Evolutionary conservation across 2,329 filamentous ascomycete species (phyloP).

Genomic region (Penicillium sp.): DNA sequence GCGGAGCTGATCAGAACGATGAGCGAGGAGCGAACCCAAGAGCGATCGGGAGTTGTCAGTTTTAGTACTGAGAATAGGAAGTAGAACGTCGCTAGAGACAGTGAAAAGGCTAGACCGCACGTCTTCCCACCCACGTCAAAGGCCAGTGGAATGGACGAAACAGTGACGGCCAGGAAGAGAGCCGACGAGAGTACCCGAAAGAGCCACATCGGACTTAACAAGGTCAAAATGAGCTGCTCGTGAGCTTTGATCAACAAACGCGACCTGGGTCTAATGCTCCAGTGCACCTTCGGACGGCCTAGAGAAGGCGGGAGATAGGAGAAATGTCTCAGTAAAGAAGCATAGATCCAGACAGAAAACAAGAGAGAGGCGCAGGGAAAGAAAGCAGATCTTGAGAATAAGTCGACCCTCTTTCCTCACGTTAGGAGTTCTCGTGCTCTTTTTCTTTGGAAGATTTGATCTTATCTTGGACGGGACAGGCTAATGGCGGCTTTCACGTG

Average conservation of each 20-base stretch:
- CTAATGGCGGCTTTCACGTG: conserved; percentile 22
- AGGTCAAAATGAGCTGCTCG: conserved; percentile 13
- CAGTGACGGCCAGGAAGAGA: conserved; percentile 86
- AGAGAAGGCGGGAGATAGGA: conserved; percentile 14
- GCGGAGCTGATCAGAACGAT: conserved; percentile 72
- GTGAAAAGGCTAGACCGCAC: conserved; percentile 90
- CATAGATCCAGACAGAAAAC: conserved; percentile 11
- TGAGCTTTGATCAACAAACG: conserved; percentile 9
- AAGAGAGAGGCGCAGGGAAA: conserved; percentile 5
- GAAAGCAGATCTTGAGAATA: not conserved
- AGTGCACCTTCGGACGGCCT: conserved; percentile 1
- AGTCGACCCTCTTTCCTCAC: conserved; percentile 5
- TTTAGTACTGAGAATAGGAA: conserved; percentile 82
- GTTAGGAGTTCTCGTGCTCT: conserved; percentile 13
- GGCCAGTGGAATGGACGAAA: conserved; percentile 93
- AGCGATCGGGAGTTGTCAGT: conserved; percentile 78
- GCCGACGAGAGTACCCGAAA: conserved; percentile 79
- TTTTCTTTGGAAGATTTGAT: conserved; percentile 22
- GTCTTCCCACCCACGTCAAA: conserved; percentile 97
- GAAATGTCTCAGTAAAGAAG: conserved; percentile 17
- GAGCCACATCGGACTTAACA: conserved; percentile 71
- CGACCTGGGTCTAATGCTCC: conserved; percentile 6
- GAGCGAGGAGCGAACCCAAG: conserved; percentile 74
- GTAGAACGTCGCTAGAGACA: conserved; percentile 88
- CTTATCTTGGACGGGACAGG: conserved; percentile 29